Conservation (phyloP, 108 stramenopile species). For the Skeletonema grethae region DNA sequence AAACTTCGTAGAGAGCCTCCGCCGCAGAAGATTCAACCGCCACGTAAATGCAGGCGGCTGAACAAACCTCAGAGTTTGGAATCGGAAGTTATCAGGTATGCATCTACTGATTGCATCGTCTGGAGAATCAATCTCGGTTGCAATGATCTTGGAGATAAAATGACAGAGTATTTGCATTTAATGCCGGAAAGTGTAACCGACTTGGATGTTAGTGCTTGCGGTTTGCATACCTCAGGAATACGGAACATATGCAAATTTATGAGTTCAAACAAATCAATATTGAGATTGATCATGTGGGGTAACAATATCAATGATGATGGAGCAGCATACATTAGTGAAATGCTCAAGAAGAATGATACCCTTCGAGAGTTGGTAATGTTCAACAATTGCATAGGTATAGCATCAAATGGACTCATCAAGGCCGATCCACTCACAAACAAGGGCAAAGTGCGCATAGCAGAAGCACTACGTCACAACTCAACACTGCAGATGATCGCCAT, state of each 20-base stretch:
- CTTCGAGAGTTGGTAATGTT: background rate
- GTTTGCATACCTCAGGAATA: background rate
- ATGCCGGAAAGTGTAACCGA: background rate
- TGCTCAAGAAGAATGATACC: conserved; percentile 2
- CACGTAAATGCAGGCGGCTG: conserved; percentile 4
- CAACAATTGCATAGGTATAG: too few species aligned
- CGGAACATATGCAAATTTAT: conserved; percentile 4
- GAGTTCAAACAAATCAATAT: background rate
- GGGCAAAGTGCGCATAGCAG: too few species aligned
- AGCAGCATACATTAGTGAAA: background rate
- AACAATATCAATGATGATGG: conserved; percentile 9
- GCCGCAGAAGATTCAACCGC: background rate
- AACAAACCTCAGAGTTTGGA: background rate
- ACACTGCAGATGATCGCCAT: too few species aligned
- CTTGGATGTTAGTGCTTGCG: background rate
- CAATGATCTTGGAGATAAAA: background rate
- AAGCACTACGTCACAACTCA: too few species aligned
- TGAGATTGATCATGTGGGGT: conserved; percentile 12
- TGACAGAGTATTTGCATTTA: conserved; percentile 1
- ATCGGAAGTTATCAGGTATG: background rate
- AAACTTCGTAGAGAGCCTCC: background rate
- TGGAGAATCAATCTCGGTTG: background rate
- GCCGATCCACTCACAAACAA: too few species aligned
- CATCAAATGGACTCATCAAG: too few species aligned
- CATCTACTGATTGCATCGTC: too few species aligned